Percentiles rank a stretch among this genome's conserved stretches.
phyloP scores from a whole-genome alignment of 1,284 basidiomycete genomes.

The Trametes pubescens region DNA sequence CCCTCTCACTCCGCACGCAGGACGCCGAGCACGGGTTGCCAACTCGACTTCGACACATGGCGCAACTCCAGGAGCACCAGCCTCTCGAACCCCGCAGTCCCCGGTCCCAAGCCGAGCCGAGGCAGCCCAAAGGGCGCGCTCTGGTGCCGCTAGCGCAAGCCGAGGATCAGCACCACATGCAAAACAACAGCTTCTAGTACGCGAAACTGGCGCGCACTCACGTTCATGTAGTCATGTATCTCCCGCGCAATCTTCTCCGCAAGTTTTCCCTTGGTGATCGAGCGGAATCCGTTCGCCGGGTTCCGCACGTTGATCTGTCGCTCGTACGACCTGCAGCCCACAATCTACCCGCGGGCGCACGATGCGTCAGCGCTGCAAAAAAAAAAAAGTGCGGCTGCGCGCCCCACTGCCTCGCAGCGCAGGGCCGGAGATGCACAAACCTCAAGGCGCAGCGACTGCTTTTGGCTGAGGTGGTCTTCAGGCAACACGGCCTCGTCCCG shows the following conservation, averaged over 20 bases:
- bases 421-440: slow-evolving; percentile 5
- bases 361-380: not conserved
- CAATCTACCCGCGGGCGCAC: slow-evolving; percentile 14
- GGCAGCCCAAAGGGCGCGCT: slow-evolving; percentile 1
- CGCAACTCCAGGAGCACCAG: slow-evolving; percentile 31
- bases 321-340: slow-evolving; percentile 21
- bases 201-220: slow-evolving; percentile 2
- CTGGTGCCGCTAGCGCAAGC: slow-evolving; percentile 12
- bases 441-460: slow-evolving; percentile 29
- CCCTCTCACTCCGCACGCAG: not conserved
- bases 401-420: not conserved
- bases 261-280: slow-evolving; percentile 27
- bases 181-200: not conserved
- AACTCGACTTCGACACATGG: slow-evolving; percentile 33
- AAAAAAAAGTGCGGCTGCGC: not conserved
- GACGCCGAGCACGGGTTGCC: slow-evolving; percentile 33
- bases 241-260: slow-evolving; percentile 32
- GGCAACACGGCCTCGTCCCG: slow-evolving; percentile 25
- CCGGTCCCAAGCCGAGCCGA: slow-evolving; percentile 20
- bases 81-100: slow-evolving; percentile 19
- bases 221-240: slow-evolving; percentile 26
- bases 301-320: slow-evolving; percentile 31
- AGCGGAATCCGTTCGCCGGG: slow-evolving; percentile 18
- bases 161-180: not conserved
- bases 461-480: slow-evolving; percentile 24